Base-by-base conservation (phyloP, 495 filamentous ascomycete species). In the Polyplosphaeria fusca region DNA sequence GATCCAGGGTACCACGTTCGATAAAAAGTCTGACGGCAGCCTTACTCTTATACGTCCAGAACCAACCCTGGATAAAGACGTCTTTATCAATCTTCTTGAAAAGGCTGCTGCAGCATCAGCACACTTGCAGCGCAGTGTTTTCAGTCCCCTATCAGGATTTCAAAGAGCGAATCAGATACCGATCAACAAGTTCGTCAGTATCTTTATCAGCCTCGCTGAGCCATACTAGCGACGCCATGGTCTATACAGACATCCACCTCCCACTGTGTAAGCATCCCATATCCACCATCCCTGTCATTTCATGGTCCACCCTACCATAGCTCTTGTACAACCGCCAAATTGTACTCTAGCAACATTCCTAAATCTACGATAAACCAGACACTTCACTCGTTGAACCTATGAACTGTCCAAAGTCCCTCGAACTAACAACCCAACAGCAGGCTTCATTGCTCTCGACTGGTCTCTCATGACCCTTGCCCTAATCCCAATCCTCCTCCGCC, bases 371-470 rank as follows among this genome's bases (percentile, higher is more conserved):
- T n/a, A n/a, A n/a, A n/a, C n/a, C n/a, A n/a, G n/a, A n/a, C n/a
- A n/a, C n/a, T n/a, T n/a, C n/a, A n/a, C n/a, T n/a, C n/a, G n/a
- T n/a, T n/a, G n/a, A n/a, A n/a, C n/a, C n/a, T n/a, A n/a, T n/a
- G n/a, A n/a, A n/a, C 30, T 14, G 7, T 7, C 30, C 30, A 35
- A 7, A 35, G 30, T 35, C 7, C 7, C 30, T 7, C 14, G 30
- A 35, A 35, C 30, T 35, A 35, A 35, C 30, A 35, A 35, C n/a
- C 14, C 42, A 26, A 23, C 50, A 67, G 70, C 61, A 38, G 67
- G 61, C 28, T 72, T 70, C 49, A 70, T 72, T 44, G 67, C 63
- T 14, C 59, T 70, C n/a, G 68, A 69, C 58, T 72, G 69, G 61
- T 44, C 55, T 14, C 63, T 67, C 25, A 63, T 72, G 62, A 66